These are phyloP conservation scores for Beta macrorhiza DNA, from an alignment of 179 eudicot species.

Conservation along the genomic window DNA sequence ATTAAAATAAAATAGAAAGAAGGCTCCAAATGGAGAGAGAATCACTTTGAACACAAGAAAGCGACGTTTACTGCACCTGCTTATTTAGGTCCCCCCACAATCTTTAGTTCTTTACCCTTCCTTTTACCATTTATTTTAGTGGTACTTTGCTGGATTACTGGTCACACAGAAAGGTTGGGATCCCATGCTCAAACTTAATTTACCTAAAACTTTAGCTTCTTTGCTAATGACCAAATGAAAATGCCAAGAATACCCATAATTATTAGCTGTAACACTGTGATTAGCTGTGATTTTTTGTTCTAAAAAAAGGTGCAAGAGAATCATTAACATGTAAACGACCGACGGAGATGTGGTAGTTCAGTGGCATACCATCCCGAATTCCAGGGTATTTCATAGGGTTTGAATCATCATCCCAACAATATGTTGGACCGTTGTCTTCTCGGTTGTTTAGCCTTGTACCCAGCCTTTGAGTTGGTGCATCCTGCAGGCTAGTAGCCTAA, in stretches of 20 bases:
- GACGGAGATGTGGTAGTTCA: not conserved
- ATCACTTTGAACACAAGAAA: conserved; percentile 39
- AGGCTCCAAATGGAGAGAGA: conserved; percentile 14
- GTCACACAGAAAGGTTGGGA: not conserved
- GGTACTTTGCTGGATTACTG: not conserved
- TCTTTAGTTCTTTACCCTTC: conserved; percentile 1
- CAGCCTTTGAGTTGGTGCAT: no score
- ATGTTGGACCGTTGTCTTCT: no score
- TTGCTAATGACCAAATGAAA: not conserved
- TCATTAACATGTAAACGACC: not conserved
- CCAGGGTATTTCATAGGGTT: no score
- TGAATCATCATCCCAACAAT: no score
- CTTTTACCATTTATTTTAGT: not conserved
- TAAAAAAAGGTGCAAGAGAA: not conserved
- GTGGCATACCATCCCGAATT: no score
- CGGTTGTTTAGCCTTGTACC: no score
- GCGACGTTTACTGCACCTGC: conserved; percentile 12
- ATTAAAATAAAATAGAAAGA: not conserved
- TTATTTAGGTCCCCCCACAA: conserved; percentile 11
- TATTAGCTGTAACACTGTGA: conserved; percentile 15
- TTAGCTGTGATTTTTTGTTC: conserved; percentile 15
- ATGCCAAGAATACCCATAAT: not conserved
- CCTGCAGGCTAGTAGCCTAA: no score
- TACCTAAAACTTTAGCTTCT: not conserved
- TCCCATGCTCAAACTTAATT: conserved; percentile 13